phyloP scores from a whole-genome alignment of 2,329 filamentous ascomycete species.

The Plenodomus tracheiphilus region DNA sequence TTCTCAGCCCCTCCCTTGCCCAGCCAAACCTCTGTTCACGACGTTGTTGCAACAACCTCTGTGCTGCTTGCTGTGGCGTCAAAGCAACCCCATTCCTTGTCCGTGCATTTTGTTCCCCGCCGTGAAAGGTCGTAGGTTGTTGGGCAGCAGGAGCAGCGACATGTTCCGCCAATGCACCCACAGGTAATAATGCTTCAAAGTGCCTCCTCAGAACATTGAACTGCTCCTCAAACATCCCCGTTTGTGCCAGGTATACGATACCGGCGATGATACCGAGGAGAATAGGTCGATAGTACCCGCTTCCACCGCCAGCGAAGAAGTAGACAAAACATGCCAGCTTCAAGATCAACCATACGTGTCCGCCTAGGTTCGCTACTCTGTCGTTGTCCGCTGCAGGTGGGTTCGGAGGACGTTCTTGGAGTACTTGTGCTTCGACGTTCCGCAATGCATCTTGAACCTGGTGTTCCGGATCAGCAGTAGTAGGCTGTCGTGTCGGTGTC shows the following conservation, averaged over 20 bases:
- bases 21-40: conserved; percentile 32
- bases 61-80: conserved; percentile 49
- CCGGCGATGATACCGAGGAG: conserved; percentile 46
- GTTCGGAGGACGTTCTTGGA: conserved; percentile 10
- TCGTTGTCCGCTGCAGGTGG: conserved; percentile 27
- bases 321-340: conserved; percentile 63
- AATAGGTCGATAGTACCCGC: conserved; percentile 47
- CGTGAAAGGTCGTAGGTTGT: conserved; percentile 7
- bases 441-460: conserved; percentile 18
- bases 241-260: conserved; percentile 48
- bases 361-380: conserved; percentile 29
- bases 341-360: conserved; percentile 60
- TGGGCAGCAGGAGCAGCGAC: conserved; percentile 12
- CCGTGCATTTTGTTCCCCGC: background rate
- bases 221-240: conserved; percentile 48
- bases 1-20: conserved; percentile 45
- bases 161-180: conserved; percentile 22
- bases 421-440: conserved; percentile 12
- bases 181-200: conserved; percentile 49
- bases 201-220: conserved; percentile 44
- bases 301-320: conserved; percentile 54
- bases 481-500: conserved; percentile 19
- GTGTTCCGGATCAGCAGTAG: conserved; percentile 2
- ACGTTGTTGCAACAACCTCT: conserved; percentile 45
- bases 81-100: conserved; percentile 15